Evolutionary conservation across 208 protist genomes (phyloP).

Genomic region (Acanthamoeba sp.): DNA sequence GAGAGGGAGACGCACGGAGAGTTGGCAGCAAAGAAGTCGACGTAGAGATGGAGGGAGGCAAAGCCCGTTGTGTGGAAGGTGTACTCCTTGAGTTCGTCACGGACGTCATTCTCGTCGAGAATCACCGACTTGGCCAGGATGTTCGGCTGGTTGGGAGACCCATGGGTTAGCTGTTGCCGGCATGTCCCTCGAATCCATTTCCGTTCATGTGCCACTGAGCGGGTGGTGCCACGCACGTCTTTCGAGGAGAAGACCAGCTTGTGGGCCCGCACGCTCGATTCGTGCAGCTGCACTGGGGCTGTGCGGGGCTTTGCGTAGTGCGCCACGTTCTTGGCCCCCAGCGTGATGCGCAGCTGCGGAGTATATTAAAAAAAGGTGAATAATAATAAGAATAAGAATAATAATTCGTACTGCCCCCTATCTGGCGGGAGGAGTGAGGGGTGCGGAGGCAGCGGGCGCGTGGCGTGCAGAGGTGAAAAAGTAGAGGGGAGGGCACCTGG

Average conservation of each 20-base stretch:
- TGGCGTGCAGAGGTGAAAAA: not conserved
- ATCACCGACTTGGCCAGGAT: not conserved
- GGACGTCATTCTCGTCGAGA: not conserved
- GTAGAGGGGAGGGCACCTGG: constrained; percentile 18
- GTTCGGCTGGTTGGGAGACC: not conserved
- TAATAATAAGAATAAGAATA: not conserved
- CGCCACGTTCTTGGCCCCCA: constrained; percentile 34
- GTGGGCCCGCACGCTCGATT: not conserved
- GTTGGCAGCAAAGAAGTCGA: not conserved
- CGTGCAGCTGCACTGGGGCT: not conserved
- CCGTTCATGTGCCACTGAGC: too few species aligned
- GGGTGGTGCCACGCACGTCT: not conserved
- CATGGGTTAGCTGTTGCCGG: not conserved
- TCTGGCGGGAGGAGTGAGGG: too few species aligned
- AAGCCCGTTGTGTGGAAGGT: constrained; percentile 52
- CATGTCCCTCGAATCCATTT: not conserved
- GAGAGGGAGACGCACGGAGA: not conserved
- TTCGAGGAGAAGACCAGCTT: constrained; percentile 48
- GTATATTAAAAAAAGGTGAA: not conserved
- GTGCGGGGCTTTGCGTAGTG: not conserved
- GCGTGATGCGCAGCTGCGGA: constrained; percentile 22
- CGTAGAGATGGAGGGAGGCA: constrained; percentile 5
- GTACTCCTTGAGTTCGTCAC: constrained; percentile 65
- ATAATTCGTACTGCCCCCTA: too few species aligned
- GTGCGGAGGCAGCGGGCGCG: too few species aligned